Base-by-base conservation (phyloP, 192 early-diverging fungal species). In the Coemansia sp. region DNA sequence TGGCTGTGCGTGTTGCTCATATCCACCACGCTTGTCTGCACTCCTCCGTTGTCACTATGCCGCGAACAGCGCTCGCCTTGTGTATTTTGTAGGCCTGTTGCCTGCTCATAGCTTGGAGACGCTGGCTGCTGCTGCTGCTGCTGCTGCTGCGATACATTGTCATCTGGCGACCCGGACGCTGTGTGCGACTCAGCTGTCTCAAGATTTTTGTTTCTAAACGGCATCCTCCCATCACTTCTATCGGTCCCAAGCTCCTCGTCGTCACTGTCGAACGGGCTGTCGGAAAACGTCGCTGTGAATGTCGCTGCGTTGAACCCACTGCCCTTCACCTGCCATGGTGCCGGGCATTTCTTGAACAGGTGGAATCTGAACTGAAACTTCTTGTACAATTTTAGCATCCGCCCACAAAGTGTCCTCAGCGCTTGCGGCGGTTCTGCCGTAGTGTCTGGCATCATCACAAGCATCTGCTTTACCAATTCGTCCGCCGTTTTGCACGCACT, bases 261-360 rank as follows among this genome's bases (percentile, higher is more conserved):
- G 54, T 41, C 29, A 57, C 55, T 6, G 28, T 27, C 33, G 5
- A 45, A 38, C 53, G 45, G 67, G 65, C 33, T 48, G 31, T 48
- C 31, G 3, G 55, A 27, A 14, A 38, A 22, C 6, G 38, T 55
- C 38, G 19, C 45, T 27, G 47, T 20, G 44, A 33, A 54, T 9
- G 11, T 25, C 37, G 50, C 19, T n/a, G 28, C 23, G 0, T 27
- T n/a, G 55, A 48, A 29, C 4, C 37, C 19, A 41, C 55, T 68
- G 61, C 67, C 78, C 30, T 59, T 54, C 14, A 4, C 34, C 61
- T 82, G 79, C 80, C 76, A 79, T 36, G 75, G 63, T 4, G 82
- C 82, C 5, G 82, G 80, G 27, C 84, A 85, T 36, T 64, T 47
- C 40, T 64, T 58, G 22, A 76, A 82, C 42, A 85, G 52, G 33